Evolutionary conservation across 768 basidiomycete species (phyloP).

Genomic region (Rhodosporidiobolus sp.): DNA sequence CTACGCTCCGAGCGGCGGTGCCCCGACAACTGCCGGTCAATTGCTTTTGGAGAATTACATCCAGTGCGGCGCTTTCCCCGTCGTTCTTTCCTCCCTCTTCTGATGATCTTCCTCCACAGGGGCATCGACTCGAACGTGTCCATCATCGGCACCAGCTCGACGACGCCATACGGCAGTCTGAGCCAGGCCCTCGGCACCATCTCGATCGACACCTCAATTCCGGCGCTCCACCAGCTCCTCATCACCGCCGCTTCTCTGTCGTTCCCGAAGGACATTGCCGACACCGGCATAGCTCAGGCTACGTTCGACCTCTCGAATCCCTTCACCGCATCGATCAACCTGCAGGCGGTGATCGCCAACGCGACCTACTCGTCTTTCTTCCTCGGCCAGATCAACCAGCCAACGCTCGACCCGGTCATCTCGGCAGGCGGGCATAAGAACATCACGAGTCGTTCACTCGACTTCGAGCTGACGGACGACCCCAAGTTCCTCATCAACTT

Average conservation of each 20-base stretch:
- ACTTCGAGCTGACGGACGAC: slow-evolving; percentile 63
- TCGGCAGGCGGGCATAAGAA: slow-evolving; percentile 61
- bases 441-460: slow-evolving; percentile 56
- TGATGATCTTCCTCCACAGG: too few species aligned
- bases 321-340: slow-evolving; percentile 70
- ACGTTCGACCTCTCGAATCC: slow-evolving; percentile 64
- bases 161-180: slow-evolving; percentile 63
- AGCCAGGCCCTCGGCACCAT: slow-evolving; percentile 63
- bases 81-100: too few species aligned
- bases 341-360: slow-evolving; percentile 58
- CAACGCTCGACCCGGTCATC: slow-evolving; percentile 53
- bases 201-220: slow-evolving; percentile 61
- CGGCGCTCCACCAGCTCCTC: slow-evolving; percentile 63
- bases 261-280: slow-evolving; percentile 63
- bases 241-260: slow-evolving; percentile 58
- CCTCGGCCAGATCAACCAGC: slow-evolving; percentile 52
- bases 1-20: slow-evolving; percentile 59
- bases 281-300: slow-evolving; percentile 60
- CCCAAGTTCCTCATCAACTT: slow-evolving; percentile 62
- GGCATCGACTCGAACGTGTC: slow-evolving; percentile 50
- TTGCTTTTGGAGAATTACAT: slow-evolving; percentile 64
- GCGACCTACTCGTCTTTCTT: slow-evolving; percentile 60
- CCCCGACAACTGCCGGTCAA: slow-evolving; percentile 56
- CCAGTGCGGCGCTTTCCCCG: too few species aligned
- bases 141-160: slow-evolving; percentile 59